These are phyloP conservation scores for Aspergillus latus DNA, from an alignment of 2,329 filamentous ascomycete species.

Conservation along the genomic window DNA sequence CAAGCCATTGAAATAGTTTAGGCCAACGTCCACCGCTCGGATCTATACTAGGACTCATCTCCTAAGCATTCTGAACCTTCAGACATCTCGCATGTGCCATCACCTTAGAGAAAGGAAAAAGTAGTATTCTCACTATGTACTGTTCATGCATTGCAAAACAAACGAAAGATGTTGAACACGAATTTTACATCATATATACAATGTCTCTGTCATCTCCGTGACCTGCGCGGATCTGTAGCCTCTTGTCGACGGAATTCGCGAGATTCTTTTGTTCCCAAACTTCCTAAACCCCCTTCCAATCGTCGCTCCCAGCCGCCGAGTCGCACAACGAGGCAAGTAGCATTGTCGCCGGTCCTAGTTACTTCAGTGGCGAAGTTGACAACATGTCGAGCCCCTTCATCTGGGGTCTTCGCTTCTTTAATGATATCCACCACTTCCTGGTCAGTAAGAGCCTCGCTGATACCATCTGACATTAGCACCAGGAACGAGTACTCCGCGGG, in stretches of 20 bases:
- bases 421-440: slow-evolving; percentile 96
- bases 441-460: slow-evolving; percentile 80
- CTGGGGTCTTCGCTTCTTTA: slow-evolving; percentile 89
- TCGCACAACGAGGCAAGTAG: slow-evolving; percentile 62
- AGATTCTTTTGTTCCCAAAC: slow-evolving; percentile 87
- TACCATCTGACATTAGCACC: slow-evolving; percentile 83
- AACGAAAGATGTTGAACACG: slow-evolving; percentile 9
- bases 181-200: slow-evolving; percentile 7
- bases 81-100: no score
- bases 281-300: slow-evolving; percentile 79
- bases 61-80: no score
- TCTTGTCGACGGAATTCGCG: slow-evolving; percentile 79
- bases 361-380: slow-evolving; percentile 90
- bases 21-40: no score
- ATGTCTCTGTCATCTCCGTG: slow-evolving; percentile 48
- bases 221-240: slow-evolving; percentile 75
- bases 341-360: slow-evolving; percentile 62
- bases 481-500: slow-evolving; percentile 88
- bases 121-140: slow-evolving; percentile 11
- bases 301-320: slow-evolving; percentile 65
- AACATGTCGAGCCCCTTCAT: slow-evolving; percentile 75
- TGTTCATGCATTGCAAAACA: slow-evolving; percentile 5
- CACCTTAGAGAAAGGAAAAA: not conserved
- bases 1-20: no score
- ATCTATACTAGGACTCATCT: no score